Evolutionary conservation across 2,329 filamentous ascomycete species (phyloP), one percentile per base, ranked within the genome.

Genomic region (Colletotrichum lupini): DNA sequence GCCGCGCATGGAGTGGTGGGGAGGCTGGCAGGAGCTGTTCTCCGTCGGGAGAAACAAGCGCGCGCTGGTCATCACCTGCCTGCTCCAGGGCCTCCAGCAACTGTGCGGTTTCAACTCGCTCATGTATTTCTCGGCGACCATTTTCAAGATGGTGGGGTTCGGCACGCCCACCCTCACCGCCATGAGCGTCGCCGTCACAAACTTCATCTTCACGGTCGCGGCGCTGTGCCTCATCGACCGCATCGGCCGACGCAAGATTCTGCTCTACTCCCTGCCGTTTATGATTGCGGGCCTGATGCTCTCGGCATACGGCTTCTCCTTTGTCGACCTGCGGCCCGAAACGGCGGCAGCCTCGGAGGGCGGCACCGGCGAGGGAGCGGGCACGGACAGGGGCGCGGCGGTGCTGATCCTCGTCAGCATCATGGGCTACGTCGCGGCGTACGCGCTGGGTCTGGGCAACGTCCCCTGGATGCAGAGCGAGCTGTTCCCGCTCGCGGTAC

Each of bases 381-480:
- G 65, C 46, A 68, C 77, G 32, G 70, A 67, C 62, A 76, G 62
- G 62, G 77, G 80, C 19, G 85, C 88, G 0, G 86, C 89, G 3
- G 72, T 85, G 32, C 80, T 92, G 22, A 92, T 98, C 56, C 88
- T 98, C 2, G 75, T 90, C 53, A 93, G 93, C 75, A 92, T 98
- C 81, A 92, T 95, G 81, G 77, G 95, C 8, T 98, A 97, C 81
- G 95, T 97, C 2, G 93, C 94, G 9, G 88, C 92, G 1, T 98
- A 97, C 80, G 96, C 96, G 1, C 86, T 95, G 1, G 96, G 96
- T 2, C 87, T 98, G 2, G 96, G 96, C 9, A 97, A 95, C 77
- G 95, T 98, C 3, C 95, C 96, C 0, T 98, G 96, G 96, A 96
- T 98, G 88, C 95, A 98, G 84, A 94, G 92, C 77, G 96, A 98